phyloP scores from a whole-genome alignment of 2,329 filamentous ascomycete species.

The Fonsecaea multimorphosa region DNA sequence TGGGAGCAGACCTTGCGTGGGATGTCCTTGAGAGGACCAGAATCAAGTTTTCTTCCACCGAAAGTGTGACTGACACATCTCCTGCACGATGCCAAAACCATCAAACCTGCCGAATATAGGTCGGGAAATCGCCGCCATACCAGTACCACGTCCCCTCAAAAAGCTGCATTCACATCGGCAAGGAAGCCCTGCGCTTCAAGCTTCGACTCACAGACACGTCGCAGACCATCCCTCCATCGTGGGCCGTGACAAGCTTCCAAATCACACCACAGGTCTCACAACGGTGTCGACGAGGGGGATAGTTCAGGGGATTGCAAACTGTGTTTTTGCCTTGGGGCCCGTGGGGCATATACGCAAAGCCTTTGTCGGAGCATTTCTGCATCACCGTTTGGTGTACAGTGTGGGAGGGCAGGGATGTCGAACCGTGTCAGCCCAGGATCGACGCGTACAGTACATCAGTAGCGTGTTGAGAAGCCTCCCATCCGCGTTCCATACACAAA shows the following conservation, averaged over 20 bases:
- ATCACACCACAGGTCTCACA: not conserved
- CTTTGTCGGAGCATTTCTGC: not conserved
- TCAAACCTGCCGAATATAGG: not conserved
- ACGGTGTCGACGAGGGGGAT: not conserved
- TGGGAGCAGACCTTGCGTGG: not conserved
- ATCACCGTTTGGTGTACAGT: not conserved
- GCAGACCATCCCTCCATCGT: not conserved
- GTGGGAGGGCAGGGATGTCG: not conserved
- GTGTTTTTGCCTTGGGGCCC: not conserved
- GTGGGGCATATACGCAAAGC: not conserved
- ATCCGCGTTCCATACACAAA: not conserved
- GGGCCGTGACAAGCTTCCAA: not conserved
- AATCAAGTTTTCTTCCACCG: not conserved
- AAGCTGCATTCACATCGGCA: not conserved
- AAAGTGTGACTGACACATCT: not conserved
- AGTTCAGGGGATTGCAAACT: not conserved
- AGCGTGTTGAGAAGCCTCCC: not conserved
- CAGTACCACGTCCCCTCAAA: not conserved
- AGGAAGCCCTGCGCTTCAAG: not conserved
- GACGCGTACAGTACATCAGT: not conserved
- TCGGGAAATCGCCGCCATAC: not conserved
- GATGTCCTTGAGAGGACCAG: not conserved
- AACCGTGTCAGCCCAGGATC: not conserved
- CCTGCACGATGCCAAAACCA: not conserved
- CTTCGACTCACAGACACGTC: not conserved